Conservation (phyloP, 345 rosid species). For the Linum tenue region DNA sequence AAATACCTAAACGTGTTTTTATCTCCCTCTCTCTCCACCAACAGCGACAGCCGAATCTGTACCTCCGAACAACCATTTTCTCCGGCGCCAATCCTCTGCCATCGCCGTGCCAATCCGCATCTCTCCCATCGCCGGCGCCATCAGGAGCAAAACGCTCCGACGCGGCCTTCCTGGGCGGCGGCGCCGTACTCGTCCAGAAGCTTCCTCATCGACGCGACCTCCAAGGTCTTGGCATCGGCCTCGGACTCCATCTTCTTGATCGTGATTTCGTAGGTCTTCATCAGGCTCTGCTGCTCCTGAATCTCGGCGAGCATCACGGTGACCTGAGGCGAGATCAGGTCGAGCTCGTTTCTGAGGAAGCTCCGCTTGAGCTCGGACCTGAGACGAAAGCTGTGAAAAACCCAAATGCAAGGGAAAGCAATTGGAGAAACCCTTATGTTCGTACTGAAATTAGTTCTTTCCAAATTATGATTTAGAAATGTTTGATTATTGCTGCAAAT, state of each 20-base stretch:
- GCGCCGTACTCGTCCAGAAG: constrained; percentile 22
- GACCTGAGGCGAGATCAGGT: constrained; percentile 47
- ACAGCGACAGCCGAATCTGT: no score
- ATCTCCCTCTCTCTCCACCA: no score
- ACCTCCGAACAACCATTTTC: no score
- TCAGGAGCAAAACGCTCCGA: no score
- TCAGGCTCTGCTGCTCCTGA: constrained; percentile 58
- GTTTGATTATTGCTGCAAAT: no score
- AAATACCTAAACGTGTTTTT: no score
- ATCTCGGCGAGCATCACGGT: constrained; percentile 53
- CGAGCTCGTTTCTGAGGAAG: constrained; percentile 57
- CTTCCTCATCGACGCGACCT: constrained; percentile 27
- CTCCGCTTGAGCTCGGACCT: constrained; percentile 70
- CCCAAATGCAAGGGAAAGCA: neutral
- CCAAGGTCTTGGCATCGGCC: constrained; percentile 32
- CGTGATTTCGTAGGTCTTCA: constrained; percentile 50
- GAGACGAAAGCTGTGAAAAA: constrained; percentile 10
- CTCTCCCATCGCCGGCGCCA: no score
- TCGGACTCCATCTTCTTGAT: constrained; percentile 67
- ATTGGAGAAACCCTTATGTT: constrained; percentile 14
- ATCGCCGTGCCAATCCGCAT: no score
- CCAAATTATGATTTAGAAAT: no score
- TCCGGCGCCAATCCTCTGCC: no score
- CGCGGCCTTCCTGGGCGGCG: no score
- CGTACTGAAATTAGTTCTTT: no score